Base-by-base conservation (phyloP, 2,329 filamentous ascomycete species). In the Catunica adiposa region DNA sequence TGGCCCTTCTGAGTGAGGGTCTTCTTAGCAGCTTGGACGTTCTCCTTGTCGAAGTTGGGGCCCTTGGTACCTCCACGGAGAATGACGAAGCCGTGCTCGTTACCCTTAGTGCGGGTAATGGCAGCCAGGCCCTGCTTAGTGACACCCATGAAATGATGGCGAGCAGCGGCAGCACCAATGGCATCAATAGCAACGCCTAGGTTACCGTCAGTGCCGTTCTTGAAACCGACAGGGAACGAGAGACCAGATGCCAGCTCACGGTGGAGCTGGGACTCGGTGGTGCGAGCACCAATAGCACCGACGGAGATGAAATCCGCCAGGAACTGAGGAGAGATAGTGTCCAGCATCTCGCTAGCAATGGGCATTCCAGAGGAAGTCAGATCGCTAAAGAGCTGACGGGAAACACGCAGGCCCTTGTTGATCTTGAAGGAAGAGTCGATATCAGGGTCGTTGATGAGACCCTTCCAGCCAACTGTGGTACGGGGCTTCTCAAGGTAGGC, bases 401-500 rank as follows among this genome's bases (percentile, higher is more conserved):
- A 90, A 57, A 95, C 82, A 29, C 88, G 82, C 56, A 98, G 78
- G 54, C 92, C 92, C 77, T 97, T 97, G 81, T 98, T 98, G 76
- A 98, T 98, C 73, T 95, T 81, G 83, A 86, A 98, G 66, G 84
- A 92, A 68, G 92, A 84, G 70, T 98, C 88, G 68, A 98, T 95
- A 65, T 97, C 89, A 1, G 92, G 92, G 69, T 98, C 92, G 71
- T 98, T 98, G 77, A 98, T 96, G 69, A 98, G 77, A 54, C 92
- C 92, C 74, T 98, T 98, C 92, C 92, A 98, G 67, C 92, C 92
- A 52, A 98, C 89, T 0, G 92, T 98, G 52, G 92, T 98, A 59
- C 92, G 84, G 44, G 92, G 92, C 78, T 98, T 98, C 77, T 98
- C 92, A 53, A 98, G 84, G 78, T 98, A 98, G 66, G 89, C 89